Percentiles rank a stretch among this genome's conserved stretches.
These are phyloP conservation scores for Saussurea involucrata DNA, from an alignment of 129 eudicot species.

Conservation along the genomic window DNA sequence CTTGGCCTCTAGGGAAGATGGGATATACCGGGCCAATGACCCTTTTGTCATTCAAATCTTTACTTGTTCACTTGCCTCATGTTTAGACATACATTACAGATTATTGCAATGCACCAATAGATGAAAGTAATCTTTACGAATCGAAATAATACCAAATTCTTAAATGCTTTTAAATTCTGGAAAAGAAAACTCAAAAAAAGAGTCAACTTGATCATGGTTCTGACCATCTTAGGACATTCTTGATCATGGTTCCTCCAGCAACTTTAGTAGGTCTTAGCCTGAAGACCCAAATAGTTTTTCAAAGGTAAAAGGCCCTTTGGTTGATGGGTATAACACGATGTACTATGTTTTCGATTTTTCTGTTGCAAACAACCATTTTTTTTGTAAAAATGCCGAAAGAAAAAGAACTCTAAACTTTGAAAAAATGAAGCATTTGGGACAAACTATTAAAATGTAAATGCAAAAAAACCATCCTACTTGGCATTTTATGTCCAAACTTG, in stretches of 20 bases:
- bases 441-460: background rate
- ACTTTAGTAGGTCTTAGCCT: background rate
- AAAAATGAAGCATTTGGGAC: background rate
- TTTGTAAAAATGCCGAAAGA: background rate
- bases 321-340: background rate
- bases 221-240: too few species aligned
- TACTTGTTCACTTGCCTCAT: background rate
- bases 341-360: background rate
- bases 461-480: background rate
- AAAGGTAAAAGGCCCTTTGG: background rate
- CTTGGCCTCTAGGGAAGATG: too few species aligned
- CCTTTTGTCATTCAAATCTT: too few species aligned
- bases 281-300: background rate
- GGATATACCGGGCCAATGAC: too few species aligned
- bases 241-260: background rate
- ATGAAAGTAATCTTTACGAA: background rate
- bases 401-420: background rate
- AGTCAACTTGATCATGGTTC: background rate
- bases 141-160: background rate
- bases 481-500: background rate
- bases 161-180: background rate
- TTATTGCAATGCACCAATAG: background rate
- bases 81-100: background rate
- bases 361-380: background rate
- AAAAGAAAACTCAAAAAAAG: background rate